Evolutionary conservation across 2,329 filamentous ascomycete species (phyloP).

Genomic region (Cadophora sp.): DNA sequence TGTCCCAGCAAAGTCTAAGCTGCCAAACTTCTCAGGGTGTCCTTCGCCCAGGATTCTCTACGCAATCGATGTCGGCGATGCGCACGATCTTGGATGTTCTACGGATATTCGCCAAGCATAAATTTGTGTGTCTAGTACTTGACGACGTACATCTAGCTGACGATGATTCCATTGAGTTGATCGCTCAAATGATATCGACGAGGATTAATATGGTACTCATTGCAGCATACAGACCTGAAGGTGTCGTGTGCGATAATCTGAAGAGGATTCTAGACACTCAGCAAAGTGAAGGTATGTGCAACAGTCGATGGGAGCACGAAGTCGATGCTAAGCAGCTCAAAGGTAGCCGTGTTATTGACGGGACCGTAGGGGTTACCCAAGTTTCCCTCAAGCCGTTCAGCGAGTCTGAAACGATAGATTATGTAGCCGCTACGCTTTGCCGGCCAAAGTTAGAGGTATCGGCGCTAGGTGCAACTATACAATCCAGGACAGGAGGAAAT

Average conservation of each 20-base stretch:
- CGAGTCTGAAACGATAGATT: conserved; percentile 82
- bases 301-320: conserved; percentile 33
- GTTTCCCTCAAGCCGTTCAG: conserved; percentile 75
- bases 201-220: conserved; percentile 79
- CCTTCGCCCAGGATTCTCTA: conserved; percentile 62
- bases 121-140: conserved; percentile 85
- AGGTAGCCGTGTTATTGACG: conserved; percentile 37
- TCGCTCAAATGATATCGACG: conserved; percentile 79
- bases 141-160: conserved; percentile 94
- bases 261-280: conserved; percentile 60
- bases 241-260: conserved; percentile 57
- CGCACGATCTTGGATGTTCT: conserved; percentile 89
- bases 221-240: conserved; percentile 26
- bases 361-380: conserved; percentile 68
- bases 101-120: conserved; percentile 79
- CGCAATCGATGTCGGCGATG: conserved; percentile 76
- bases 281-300: conserved; percentile 56
- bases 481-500: conserved; percentile 77
- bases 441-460: conserved; percentile 74
- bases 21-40: conserved; percentile 65
- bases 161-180: conserved; percentile 84
- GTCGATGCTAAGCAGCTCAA: conserved; percentile 33
- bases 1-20: conserved; percentile 43
- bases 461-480: conserved; percentile 81
- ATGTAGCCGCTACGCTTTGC: conserved; percentile 82